Conservation (phyloP, 2,329 filamentous ascomycete genomes). For the Fusarium miscanthi region DNA sequence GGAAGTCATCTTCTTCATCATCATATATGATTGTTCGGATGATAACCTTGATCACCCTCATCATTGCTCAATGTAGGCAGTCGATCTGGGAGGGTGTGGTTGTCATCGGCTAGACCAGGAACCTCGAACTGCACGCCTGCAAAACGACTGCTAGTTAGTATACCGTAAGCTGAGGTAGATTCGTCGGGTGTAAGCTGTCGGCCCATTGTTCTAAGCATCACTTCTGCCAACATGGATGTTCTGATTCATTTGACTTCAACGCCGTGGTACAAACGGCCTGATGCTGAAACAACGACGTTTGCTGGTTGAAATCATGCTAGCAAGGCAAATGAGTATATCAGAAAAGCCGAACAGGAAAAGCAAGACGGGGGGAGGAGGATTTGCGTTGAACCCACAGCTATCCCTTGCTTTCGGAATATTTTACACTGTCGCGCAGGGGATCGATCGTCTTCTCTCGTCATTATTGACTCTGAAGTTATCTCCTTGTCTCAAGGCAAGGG, state of each 20-base stretch:
- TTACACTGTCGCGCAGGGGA: neutral
- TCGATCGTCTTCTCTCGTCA: neutral
- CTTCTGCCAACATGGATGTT: neutral
- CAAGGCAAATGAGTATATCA: neutral
- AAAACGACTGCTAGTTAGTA: neutral
- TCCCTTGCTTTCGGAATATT: conserved; percentile 3
- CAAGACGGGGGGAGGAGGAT: neutral
- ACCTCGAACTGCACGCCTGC: neutral
- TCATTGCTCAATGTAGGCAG: conserved; percentile 3
- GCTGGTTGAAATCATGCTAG: neutral
- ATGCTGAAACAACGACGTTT: neutral
- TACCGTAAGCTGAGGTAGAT: neutral
- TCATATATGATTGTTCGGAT: neutral
- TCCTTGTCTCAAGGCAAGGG: conserved; percentile 29
- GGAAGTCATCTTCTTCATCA: neutral
- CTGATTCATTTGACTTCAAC: neutral
- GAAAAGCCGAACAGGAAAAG: neutral
- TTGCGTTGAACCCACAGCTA: neutral
- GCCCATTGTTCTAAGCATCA: neutral
- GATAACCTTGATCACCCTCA: conserved; percentile 1
- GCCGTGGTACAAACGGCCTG: conserved; percentile 9
- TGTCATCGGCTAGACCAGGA: conserved; percentile 19
- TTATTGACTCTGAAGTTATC: conserved; percentile 3
- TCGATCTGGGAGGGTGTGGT: conserved; percentile 9
- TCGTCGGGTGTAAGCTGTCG: neutral